These are phyloP conservation scores for Eutrema heterophyllum DNA, from an alignment of 345 rosid genomes.

Conservation along the genomic window DNA sequence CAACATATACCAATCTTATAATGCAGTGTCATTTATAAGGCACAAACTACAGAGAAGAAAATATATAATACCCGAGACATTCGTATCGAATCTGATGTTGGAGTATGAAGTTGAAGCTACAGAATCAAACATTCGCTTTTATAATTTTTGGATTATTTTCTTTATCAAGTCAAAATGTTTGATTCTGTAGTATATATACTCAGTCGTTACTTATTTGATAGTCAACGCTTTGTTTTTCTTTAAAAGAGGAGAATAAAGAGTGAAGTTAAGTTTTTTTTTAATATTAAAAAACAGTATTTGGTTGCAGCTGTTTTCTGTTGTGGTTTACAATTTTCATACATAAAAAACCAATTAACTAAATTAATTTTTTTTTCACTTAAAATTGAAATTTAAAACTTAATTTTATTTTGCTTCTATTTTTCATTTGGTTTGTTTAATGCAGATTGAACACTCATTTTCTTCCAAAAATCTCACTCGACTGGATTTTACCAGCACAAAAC, in stretches of 20 bases:
- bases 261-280: too few relatives aligned
- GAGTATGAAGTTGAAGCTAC: constrained; percentile 45
- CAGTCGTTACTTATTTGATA: background rate
- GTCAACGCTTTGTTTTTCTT: too few relatives aligned
- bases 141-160: background rate
- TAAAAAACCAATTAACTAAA: background rate
- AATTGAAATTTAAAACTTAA: background rate
- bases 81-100: constrained; percentile 2
- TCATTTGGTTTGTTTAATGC: background rate
- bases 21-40: background rate
- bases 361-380: too few relatives aligned
- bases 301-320: background rate
- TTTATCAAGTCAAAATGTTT: background rate
- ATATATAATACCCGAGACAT: background rate
- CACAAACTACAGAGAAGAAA: background rate
- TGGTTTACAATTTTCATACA: too few relatives aligned
- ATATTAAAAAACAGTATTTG: too few relatives aligned
- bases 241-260: too few relatives aligned
- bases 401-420: background rate
- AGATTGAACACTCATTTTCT: background rate
- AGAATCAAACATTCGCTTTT: constrained; percentile 36
- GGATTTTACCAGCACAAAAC: background rate
- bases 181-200: background rate
- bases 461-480: background rate
- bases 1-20: too few relatives aligned